Evolutionary conservation across 495 filamentous ascomycete genomes (phyloP).

Genomic region (Aspergillus funiculosus): DNA sequence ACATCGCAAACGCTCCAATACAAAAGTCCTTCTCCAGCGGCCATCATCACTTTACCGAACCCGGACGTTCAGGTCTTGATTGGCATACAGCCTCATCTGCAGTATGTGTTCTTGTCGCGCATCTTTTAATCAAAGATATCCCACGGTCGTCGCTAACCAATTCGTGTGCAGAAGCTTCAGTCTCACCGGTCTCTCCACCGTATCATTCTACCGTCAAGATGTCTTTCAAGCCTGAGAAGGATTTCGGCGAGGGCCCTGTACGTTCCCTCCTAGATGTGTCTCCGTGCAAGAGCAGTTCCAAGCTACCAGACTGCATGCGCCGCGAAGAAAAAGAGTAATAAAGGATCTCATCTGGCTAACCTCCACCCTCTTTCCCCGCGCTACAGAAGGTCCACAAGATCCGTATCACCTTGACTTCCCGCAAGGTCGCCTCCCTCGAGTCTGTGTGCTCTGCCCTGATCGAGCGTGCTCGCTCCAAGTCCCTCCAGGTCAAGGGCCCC

Average conservation of each 20-base stretch:
- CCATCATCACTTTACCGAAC: conserved; percentile 83
- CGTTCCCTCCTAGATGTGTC: conserved; percentile 26
- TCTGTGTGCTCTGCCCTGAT: conserved; percentile 98
- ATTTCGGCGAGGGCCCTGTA: conserved; percentile 80
- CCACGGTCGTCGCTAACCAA: conserved; percentile 8
- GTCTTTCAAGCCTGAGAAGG: conserved; percentile 97
- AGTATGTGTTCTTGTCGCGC: conserved; percentile 16
- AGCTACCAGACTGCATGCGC: neutral
- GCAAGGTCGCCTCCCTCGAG: conserved; percentile 91
- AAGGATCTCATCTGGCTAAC: conserved; percentile 1
- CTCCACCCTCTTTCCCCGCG: neutral
- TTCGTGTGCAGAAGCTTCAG: conserved; percentile 18
- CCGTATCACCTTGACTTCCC: conserved; percentile 92
- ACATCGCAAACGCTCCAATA: conserved; percentile 10
- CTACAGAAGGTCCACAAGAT: conserved; percentile 91
- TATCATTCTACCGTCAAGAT: conserved; percentile 52
- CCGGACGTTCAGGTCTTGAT: conserved; percentile 57
- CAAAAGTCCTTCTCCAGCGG: conserved; percentile 28
- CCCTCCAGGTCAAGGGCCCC: conserved; percentile 95
- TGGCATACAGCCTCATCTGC: conserved; percentile 37
- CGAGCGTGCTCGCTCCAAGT: conserved; percentile 98
- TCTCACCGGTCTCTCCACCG: conserved; percentile 24
- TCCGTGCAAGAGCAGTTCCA: neutral
- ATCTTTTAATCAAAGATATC: neutral
- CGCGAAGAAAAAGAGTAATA: conserved; percentile 3